phyloP scores from a whole-genome alignment of 2,329 filamentous ascomycete genomes.

The Cercospora janseana region DNA sequence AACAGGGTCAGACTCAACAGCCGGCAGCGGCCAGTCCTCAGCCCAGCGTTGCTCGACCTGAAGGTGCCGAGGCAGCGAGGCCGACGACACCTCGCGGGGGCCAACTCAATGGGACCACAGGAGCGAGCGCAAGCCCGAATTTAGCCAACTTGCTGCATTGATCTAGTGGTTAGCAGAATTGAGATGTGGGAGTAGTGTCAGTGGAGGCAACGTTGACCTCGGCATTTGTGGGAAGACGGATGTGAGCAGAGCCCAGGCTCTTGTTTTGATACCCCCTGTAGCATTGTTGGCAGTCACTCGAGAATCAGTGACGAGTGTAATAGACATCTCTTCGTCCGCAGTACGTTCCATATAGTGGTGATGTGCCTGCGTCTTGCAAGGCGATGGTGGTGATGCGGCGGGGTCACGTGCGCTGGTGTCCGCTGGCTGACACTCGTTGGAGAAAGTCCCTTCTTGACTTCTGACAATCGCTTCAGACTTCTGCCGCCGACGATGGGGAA shows the following conservation, averaged over 20 bases:
- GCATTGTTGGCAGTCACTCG: neutral
- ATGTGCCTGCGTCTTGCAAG: no score
- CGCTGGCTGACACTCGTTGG: no score
- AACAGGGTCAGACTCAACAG: conserved; percentile 12
- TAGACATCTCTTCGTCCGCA: neutral
- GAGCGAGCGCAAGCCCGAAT: conserved; percentile 49
- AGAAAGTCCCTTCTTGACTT: neutral
- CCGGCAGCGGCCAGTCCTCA: conserved; percentile 18
- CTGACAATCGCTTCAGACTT: conserved; percentile 5
- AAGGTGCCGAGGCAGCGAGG: conserved; percentile 21
- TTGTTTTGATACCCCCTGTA: conserved; percentile 6
- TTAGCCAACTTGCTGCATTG: conserved; percentile 49
- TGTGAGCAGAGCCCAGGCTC: conserved; percentile 2
- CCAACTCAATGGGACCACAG: conserved; percentile 27
- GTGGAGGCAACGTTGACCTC: conserved; percentile 2
- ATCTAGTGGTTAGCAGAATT: neutral
- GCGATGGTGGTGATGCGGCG: neutral
- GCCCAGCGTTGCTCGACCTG: conserved; percentile 16
- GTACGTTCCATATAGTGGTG: no score
- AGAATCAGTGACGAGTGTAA: neutral
- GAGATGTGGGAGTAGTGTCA: neutral
- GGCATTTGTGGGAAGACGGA: conserved; percentile 3
- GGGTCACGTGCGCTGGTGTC: no score
- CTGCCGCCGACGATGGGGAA: conserved; percentile 6
- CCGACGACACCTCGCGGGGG: conserved; percentile 31